phyloP scores from a whole-genome alignment of 2,329 filamentous ascomycete species.

The Penicillium sp. region DNA sequence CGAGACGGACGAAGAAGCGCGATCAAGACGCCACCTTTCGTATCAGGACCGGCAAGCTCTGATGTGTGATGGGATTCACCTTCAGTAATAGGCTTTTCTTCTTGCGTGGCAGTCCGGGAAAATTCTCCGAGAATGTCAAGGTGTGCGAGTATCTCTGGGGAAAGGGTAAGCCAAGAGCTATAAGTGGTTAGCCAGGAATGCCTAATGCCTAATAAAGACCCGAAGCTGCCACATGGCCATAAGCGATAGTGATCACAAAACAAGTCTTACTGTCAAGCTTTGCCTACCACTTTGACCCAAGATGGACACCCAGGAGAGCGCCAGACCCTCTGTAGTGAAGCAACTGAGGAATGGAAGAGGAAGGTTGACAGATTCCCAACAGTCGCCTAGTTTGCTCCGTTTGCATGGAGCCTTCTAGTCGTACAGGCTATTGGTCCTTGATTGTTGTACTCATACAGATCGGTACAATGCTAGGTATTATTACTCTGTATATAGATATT shows the following conservation, averaged over 20 bases:
- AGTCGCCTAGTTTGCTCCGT: constrained; percentile 10
- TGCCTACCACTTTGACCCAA: background rate
- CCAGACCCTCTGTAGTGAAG: constrained; percentile 16
- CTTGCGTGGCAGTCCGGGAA: too few species aligned
- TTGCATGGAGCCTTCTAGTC: constrained; percentile 12
- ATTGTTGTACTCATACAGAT: background rate
- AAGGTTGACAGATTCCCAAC: constrained; percentile 13
- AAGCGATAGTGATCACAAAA: constrained; percentile 14
- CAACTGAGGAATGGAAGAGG: constrained; percentile 10
- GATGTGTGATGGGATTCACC: too few species aligned
- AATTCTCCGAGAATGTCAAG: too few species aligned
- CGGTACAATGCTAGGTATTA: background rate
- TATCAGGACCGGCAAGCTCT: too few species aligned
- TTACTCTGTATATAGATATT: constrained; percentile 2
- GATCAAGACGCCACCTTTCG: too few species aligned
- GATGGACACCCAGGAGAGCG: constrained; percentile 1
- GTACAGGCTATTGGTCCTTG: background rate
- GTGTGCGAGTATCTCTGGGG: constrained; percentile 4
- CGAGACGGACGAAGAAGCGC: too few species aligned
- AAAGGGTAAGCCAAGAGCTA: constrained; percentile 8
- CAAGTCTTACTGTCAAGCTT: constrained; percentile 10
- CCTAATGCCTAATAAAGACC: constrained; percentile 13
- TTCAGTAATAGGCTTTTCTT: too few species aligned
- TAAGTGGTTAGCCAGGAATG: constrained; percentile 12
- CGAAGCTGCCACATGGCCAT: constrained; percentile 15